Evolutionary conservation across 78 protist genomes (phyloP), one percentile per base, ranked within the genome.

Genomic region (Andalucia godoyi): DNA sequence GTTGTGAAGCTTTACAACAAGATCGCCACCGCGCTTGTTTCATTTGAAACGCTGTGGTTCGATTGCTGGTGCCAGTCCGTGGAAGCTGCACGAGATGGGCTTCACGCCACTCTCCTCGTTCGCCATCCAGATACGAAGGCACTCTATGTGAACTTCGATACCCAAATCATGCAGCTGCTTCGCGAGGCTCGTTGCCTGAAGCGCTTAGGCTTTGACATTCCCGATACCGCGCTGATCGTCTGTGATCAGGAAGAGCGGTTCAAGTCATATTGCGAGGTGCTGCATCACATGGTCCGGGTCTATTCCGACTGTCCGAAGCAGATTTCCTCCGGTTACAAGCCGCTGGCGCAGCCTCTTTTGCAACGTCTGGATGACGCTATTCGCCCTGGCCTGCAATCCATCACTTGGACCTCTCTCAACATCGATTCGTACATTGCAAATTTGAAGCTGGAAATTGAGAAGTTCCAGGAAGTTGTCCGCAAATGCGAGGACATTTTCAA

Each of bases 101-200:
- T 79, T 17, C 62, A 59, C n/a, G 74, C 72, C 34, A 68, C 85
- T n/a, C 67, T 79, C 18, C 40, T 84, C 29, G 66, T 73, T 9
- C 37, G 69, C 5, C 36, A 57, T 50, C 66, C 65, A 23, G n/a
- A 23, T 6, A 54, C n/a, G 8, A 13, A 3, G 25, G 25, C n/a
- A 10, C 43, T 66, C 17, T 47, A 34, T 50, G 84, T 79, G 67
- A 79, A 79, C 74, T 79, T 79, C 40, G 82, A 79, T 72, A 59
- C 18, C 6, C 39, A 34, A 25, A 41, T 81, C 18, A 23, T 60
- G 34, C 50, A 59, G 74, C 66, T 79, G 25, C 13, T 76, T 15
- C 47, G 59, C 5, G 90, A 85, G 58, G 30, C 71, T 25, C 61
- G 42, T 32, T 72, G 61, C 42, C 68, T 84, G 25, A 29, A n/a